Evolutionary conservation across 2,329 filamentous ascomycete genomes (phyloP).

Genomic region (Colletotrichum plurivorum): DNA sequence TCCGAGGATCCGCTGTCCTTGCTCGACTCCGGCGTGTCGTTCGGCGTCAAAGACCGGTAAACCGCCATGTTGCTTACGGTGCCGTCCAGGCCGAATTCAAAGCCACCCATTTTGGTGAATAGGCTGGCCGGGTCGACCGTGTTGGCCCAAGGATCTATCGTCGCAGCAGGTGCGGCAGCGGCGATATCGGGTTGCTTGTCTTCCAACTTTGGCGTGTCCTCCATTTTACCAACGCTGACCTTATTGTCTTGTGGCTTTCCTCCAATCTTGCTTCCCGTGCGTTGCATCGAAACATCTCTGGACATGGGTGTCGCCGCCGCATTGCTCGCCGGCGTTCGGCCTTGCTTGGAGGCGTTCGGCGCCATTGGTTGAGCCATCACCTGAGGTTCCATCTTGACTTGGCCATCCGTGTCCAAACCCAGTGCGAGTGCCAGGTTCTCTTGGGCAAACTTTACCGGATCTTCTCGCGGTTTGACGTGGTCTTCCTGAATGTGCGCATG

Average conservation of each 20-base stretch:
- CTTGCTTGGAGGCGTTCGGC: constrained; percentile 61
- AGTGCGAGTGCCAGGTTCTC: constrained; percentile 65
- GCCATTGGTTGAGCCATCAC: constrained; percentile 54
- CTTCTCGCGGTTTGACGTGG: constrained; percentile 68
- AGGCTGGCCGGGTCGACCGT: constrained; percentile 59
- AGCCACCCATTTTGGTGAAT: constrained; percentile 55
- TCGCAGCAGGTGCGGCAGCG: constrained; percentile 36
- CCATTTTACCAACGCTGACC: constrained; percentile 47
- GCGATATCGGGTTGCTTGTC: constrained; percentile 50
- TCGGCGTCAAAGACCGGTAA: constrained; percentile 70
- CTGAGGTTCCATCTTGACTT: constrained; percentile 53
- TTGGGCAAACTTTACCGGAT: constrained; percentile 67
- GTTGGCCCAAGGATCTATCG: constrained; percentile 53
- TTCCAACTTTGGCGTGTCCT: constrained; percentile 42
- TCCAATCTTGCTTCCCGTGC: constrained; percentile 61
- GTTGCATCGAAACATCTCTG: constrained; percentile 65
- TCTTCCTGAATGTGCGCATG: constrained; percentile 70
- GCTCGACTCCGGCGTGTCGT: constrained; percentile 75
- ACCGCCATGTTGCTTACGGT: constrained; percentile 67
- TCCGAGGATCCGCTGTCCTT: constrained; percentile 73
- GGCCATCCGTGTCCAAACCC: constrained; percentile 67
- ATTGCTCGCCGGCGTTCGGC: constrained; percentile 60
- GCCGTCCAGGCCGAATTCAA: constrained; percentile 60
- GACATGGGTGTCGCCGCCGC: constrained; percentile 64
- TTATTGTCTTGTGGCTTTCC: constrained; percentile 56